Evolutionary conservation across 2,329 filamentous ascomycete genomes (phyloP).

Genomic region (Ceratocystis eucalypticola): DNA sequence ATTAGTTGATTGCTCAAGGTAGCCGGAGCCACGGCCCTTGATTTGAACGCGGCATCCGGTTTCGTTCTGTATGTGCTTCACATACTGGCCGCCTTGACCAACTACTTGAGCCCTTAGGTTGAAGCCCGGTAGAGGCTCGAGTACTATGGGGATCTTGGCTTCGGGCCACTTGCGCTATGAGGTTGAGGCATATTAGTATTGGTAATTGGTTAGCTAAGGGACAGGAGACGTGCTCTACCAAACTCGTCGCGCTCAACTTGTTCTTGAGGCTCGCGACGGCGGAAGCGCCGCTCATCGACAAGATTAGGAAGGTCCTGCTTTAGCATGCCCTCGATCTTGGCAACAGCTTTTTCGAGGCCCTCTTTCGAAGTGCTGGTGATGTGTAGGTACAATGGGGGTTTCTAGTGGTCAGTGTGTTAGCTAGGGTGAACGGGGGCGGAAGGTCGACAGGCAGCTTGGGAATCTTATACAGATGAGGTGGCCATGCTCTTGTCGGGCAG

Average conservation of each 20-base stretch:
- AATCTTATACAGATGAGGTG: slow-evolving; percentile 62
- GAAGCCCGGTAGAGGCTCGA: slow-evolving; percentile 87
- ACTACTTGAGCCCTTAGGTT: slow-evolving; percentile 94
- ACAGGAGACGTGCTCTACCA: slow-evolving; percentile 50
- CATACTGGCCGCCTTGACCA: slow-evolving; percentile 83
- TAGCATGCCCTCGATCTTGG: slow-evolving; percentile 87
- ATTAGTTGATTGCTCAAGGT: slow-evolving; percentile 78
- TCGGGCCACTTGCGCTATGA: slow-evolving; percentile 93
- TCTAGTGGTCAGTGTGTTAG: slow-evolving; percentile 38
- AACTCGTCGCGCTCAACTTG: slow-evolving; percentile 79
- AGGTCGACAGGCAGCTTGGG: no score
- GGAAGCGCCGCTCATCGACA: slow-evolving; percentile 86
- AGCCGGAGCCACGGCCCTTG: slow-evolving; percentile 90
- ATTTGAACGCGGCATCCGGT: slow-evolving; percentile 95
- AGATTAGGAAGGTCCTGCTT: slow-evolving; percentile 89
- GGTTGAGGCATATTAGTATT: slow-evolving; percentile 18
- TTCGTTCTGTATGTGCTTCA: slow-evolving; percentile 95
- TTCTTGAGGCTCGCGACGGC: slow-evolving; percentile 64
- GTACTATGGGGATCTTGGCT: slow-evolving; percentile 78
- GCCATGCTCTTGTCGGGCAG: slow-evolving; percentile 97
- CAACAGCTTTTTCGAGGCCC: slow-evolving; percentile 78
- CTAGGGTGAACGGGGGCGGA: not conserved
- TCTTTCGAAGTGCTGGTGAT: slow-evolving; percentile 85
- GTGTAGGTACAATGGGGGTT: slow-evolving; percentile 86
- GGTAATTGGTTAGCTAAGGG: not conserved